Base-by-base conservation (phyloP, 1,284 basidiomycete species). In the Porodaedalea pini region DNA sequence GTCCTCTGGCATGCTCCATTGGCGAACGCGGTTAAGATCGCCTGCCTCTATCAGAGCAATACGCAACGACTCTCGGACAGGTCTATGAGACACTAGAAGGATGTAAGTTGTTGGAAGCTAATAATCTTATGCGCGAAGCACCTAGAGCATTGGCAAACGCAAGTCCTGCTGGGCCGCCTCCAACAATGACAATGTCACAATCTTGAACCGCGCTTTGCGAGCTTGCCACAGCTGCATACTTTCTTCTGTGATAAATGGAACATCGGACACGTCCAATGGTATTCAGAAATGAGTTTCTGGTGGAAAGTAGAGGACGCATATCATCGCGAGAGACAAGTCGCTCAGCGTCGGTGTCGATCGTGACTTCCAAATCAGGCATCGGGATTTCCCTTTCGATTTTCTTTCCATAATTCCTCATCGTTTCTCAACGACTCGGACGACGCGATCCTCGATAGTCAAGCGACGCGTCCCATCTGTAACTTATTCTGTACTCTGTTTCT, bases 91-190 rank as follows among this genome's bases (percentile, higher is more conserved):
- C 29, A 39, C 58, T 56, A 34, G 19, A 27, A n/a, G 40, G 17
- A 36, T 8, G 19, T 25, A 15, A 57, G 37, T 15, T 40, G 31
- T 36, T 34, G 19, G 49, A 29, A 25, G 29, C 43, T 54, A 32
- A 40, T 58, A 61, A 34, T 44, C 31, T 15, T 23, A 31, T 39
- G n/a, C 55, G 48, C 39, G 34, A 34, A 57, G 63, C 66, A 94
- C 94, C 82, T 19, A 99, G 78, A 23, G 93, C 92, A 67, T 85
- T 86, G 0, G 94, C 94, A 27, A 99, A 76, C 3, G 94, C 91
- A 25, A 99, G 79, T 13, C 96, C 96, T 1, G 86, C 93, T 19
- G 94, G 94, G 1, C 95, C 95, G 45, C 94, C 96, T 13, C 96
- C 96, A 36, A 98, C 92, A 64, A 98, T 91, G 32, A 97, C 91